These are phyloP conservation scores for Zasmidium angulare DNA, from an alignment of 2,329 filamentous ascomycete genomes.

Conservation along the genomic window DNA sequence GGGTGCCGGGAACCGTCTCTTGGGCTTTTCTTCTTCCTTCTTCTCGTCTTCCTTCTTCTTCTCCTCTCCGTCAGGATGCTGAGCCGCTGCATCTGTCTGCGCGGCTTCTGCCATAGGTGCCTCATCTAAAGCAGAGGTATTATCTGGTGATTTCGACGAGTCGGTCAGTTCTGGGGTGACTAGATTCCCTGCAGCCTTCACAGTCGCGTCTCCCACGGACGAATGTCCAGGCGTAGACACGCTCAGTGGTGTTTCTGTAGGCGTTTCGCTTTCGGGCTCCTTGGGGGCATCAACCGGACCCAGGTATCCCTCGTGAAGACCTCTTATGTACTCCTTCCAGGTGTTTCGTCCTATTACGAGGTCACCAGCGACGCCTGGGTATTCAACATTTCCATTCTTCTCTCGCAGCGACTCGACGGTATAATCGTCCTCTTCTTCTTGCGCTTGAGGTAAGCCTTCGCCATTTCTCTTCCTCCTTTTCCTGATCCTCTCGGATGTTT, in stretches of 20 bases:
- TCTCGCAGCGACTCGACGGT: slow-evolving; percentile 63
- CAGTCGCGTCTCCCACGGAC: slow-evolving; percentile 31
- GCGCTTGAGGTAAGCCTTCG: slow-evolving; percentile 45
- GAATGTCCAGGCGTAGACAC: slow-evolving; percentile 20
- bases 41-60: too few species aligned
- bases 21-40: slow-evolving; percentile 44
- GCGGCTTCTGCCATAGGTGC: not conserved
- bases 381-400: slow-evolving; percentile 67
- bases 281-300: slow-evolving; percentile 71
- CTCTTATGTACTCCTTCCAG: slow-evolving; percentile 96
- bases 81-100: slow-evolving; percentile 2
- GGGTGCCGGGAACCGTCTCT: slow-evolving; percentile 63
- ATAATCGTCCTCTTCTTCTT: slow-evolving; percentile 54
- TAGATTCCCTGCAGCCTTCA: slow-evolving; percentile 22
- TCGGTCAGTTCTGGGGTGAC: slow-evolving; percentile 5
- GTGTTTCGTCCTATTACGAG: slow-evolving; percentile 86
- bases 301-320: slow-evolving; percentile 93
- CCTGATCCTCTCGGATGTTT: slow-evolving; percentile 81
- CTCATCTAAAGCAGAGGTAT: not conserved
- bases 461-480: slow-evolving; percentile 61
- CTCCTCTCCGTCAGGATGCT: slow-evolving; percentile 32
- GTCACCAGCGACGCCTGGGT: slow-evolving; percentile 75
- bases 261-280: not conserved
- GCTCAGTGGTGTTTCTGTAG: slow-evolving; percentile 1
- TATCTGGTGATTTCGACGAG: not conserved